A percentile compares a stretch with the other conserved stretches of the same genome.
phyloP scores from a whole-genome alignment of 441 rosid genomes.

The Pelargonium australe region DNA sequence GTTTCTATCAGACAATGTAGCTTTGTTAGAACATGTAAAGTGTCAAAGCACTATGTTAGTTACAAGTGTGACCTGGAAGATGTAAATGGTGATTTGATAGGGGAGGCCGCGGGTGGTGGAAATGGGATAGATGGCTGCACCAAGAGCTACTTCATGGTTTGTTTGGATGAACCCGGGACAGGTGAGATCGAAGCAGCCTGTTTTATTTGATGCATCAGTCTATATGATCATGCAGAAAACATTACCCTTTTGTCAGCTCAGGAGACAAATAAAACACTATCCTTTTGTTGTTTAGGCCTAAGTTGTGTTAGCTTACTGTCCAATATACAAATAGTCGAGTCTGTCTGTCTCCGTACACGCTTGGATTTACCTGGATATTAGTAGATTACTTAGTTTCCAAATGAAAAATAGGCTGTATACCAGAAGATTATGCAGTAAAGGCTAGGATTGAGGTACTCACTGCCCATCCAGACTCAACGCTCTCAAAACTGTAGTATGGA shows the following conservation, averaged over 20 bases:
- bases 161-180: slow-evolving; percentile 79
- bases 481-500: slow-evolving; percentile 38
- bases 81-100: slow-evolving; percentile 35
- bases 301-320: slow-evolving; percentile 43
- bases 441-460: slow-evolving; percentile 23
- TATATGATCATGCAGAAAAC: slow-evolving; percentile 18
- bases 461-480: slow-evolving; percentile 65
- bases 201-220: slow-evolving; percentile 43
- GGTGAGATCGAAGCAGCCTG: slow-evolving; percentile 69
- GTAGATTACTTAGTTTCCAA: not conserved
- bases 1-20: too few relatives aligned
- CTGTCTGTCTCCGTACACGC: slow-evolving; percentile 45
- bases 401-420: not conserved
- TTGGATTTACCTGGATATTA: slow-evolving; percentile 55
- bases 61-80: slow-evolving; percentile 36
- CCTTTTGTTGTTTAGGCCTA: not conserved
- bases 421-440: not conserved
- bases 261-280: not conserved
- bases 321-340: slow-evolving; percentile 54
- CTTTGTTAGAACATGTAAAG: too few relatives aligned
- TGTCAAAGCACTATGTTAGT: too few relatives aligned
- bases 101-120: slow-evolving; percentile 34
- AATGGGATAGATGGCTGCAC: slow-evolving; percentile 54
- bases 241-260: not conserved
- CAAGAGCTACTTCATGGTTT: slow-evolving; percentile 42